Base-by-base conservation (phyloP, 352 stramenopile genomes). In the Pythium folliculosum region DNA sequence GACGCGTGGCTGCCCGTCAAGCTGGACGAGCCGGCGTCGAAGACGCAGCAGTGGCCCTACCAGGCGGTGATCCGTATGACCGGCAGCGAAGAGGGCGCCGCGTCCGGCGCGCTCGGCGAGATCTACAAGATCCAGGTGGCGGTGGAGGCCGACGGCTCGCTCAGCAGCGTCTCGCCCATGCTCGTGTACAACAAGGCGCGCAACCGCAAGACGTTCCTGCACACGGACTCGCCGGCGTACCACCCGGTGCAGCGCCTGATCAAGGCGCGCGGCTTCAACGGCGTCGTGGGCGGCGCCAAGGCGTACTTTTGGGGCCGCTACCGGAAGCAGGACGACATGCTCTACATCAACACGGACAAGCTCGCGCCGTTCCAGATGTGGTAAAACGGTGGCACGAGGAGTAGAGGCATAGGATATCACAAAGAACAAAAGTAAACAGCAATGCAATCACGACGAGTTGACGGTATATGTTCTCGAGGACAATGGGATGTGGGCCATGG, bases 101-200 rank as follows among this genome's bases (percentile, higher is more conserved):
- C 82, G 27, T 68, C 86, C n/a, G 86, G 85, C 22, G 82, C 79
- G 12, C 76, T 93, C 51, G 87, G 87, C 30, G 88, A 96, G 76
- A 93, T 96, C 77, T 96, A 96, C 78, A 96, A 96, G 78, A 94
- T 96, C 72, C 88, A 96, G 50, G 87, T 94, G 59, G 88, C 88
- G 16, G 75, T 93, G 70, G 78, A 86, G 49, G 67, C 74, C 1
- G 75, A 89, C 59, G 83, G 81, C 5, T 63, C 79, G 48, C 72
- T 90, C 13, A 91, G 83, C 63, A 90, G 75, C 44, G 83, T 85
- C 23, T 75, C 90, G 64, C 86, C 88, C 23, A 96, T 96, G 88
- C 80, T 96, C 49, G 85, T 96, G 57, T 96, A 96, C 76, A 96
- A 96, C 76, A 96, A 94, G 76, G 75, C 82, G 51, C 84, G 88